These are phyloP conservation scores for Serendipita vermifera DNA, from an alignment of 768 basidiomycete species.

Conservation along the genomic window DNA sequence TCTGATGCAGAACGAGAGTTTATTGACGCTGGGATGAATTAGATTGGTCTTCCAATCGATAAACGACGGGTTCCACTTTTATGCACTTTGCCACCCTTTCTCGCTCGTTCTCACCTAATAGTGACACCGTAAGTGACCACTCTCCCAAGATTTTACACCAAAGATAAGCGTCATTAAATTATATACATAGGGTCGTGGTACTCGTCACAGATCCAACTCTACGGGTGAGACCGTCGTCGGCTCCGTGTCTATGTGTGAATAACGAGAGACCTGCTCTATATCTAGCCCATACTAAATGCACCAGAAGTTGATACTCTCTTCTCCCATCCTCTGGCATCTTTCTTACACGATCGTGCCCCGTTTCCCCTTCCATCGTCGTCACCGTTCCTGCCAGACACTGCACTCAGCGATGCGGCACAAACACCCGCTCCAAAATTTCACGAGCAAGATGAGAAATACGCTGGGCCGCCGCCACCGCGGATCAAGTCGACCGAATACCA, in stretches of 20 bases:
- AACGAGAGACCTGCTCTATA: background rate
- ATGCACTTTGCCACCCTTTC: constrained; percentile 66
- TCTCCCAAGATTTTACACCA: background rate
- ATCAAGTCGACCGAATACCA: constrained; percentile 37
- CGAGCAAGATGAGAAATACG: background rate
- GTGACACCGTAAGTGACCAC: constrained; percentile 66
- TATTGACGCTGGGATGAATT: constrained; percentile 10
- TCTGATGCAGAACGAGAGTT: background rate
- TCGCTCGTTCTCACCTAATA: constrained; percentile 55
- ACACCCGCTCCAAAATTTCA: background rate
- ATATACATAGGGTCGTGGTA: constrained; percentile 54
- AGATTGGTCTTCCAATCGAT: constrained; percentile 79
- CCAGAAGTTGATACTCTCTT: constrained; percentile 72
- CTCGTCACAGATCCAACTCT: constrained; percentile 69
- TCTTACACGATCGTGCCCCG: constrained; percentile 36
- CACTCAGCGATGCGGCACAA: background rate
- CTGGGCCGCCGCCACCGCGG: constrained; percentile 3
- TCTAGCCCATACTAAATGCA: constrained; percentile 64
- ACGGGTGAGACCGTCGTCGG: constrained; percentile 32
- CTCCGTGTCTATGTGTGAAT: background rate
- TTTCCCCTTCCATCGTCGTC: constrained; percentile 37
- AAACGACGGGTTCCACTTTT: constrained; percentile 55
- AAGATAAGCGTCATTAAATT: background rate
- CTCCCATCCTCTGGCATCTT: constrained; percentile 68
- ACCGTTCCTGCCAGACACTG: constrained; percentile 1